These are phyloP conservation scores for Coemansia sp. DNA, from an alignment of 192 early-diverging fungal species.

Conservation along the genomic window DNA sequence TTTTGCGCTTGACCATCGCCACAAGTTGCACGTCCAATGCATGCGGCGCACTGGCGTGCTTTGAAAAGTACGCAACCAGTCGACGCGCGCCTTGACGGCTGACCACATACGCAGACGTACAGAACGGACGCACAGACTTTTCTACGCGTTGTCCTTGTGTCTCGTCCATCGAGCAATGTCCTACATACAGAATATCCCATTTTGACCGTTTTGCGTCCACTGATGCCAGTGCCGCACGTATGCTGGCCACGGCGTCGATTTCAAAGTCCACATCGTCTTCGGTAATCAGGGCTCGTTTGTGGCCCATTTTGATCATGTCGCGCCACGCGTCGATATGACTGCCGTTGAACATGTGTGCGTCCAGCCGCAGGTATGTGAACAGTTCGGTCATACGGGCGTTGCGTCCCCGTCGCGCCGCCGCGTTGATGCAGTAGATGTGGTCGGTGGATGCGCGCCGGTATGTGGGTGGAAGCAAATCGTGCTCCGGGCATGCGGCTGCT, in stretches of 20 bases:
- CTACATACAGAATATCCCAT: slow-evolving; percentile 54
- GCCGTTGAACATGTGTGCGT: slow-evolving; percentile 26
- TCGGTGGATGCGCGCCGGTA: slow-evolving; percentile 34
- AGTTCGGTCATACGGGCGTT: slow-evolving; percentile 37
- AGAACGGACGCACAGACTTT: slow-evolving; percentile 44
- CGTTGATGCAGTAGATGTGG: slow-evolving; percentile 51
- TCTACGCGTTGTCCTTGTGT: slow-evolving; percentile 8
- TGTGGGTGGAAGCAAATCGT: background rate
- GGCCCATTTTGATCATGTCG: slow-evolving; percentile 44
- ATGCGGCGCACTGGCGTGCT: slow-evolving; percentile 12
- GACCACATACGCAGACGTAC: slow-evolving; percentile 50
- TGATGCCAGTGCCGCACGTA: slow-evolving; percentile 14
- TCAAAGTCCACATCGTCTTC: slow-evolving; percentile 58
- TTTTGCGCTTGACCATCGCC: slow-evolving; percentile 34
- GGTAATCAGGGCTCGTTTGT: slow-evolving; percentile 35
- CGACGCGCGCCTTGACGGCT: slow-evolving; percentile 46
- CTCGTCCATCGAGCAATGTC: slow-evolving; percentile 54
- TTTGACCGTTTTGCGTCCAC: slow-evolving; percentile 2
- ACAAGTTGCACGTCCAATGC: slow-evolving; percentile 49
- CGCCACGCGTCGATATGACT: slow-evolving; percentile 42
- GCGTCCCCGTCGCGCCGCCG: slow-evolving; percentile 22
- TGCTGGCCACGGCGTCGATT: slow-evolving; percentile 17
- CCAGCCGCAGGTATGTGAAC: slow-evolving; percentile 32
- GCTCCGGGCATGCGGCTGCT: background rate
- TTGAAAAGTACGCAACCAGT: slow-evolving; percentile 42